These are phyloP conservation scores for Immersiella caudata DNA, from an alignment of 495 filamentous ascomycete species.

Conservation along the genomic window DNA sequence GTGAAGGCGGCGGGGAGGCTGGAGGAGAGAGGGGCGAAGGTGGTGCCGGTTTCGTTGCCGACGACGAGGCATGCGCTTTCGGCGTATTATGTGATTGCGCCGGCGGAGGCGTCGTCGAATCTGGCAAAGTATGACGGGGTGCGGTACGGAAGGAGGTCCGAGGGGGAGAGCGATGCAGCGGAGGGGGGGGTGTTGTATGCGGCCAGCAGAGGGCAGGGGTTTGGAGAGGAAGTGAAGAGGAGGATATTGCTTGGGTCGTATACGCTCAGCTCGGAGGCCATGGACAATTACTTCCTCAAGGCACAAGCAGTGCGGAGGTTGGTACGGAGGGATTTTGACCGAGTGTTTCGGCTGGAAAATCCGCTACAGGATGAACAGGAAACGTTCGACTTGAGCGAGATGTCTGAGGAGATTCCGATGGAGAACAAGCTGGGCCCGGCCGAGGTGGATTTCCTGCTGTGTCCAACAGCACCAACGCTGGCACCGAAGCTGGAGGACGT, in stretches of 20 bases:
- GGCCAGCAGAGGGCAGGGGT: slow-evolving; percentile 67
- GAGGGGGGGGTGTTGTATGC: slow-evolving; percentile 67
- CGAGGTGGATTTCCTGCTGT: slow-evolving; percentile 83
- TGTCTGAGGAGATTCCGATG: slow-evolving; percentile 43
- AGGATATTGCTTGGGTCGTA: slow-evolving; percentile 90
- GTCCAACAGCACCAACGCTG: slow-evolving; percentile 79
- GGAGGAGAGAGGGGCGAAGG: slow-evolving; percentile 62
- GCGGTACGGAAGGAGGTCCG: slow-evolving; percentile 70
- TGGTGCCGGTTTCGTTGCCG: slow-evolving; percentile 80
- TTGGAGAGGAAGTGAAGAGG: slow-evolving; percentile 82
- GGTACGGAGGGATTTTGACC: slow-evolving; percentile 82
- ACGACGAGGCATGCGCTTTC: slow-evolving; percentile 82
- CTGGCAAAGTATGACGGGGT: slow-evolving; percentile 97
- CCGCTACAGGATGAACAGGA: slow-evolving; percentile 53
- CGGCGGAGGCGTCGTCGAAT: slow-evolving; percentile 94
- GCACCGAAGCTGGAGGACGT: slow-evolving; percentile 67
- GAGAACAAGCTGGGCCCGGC: slow-evolving; percentile 49
- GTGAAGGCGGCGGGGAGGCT: slow-evolving; percentile 57
- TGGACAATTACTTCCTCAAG: slow-evolving; percentile 95
- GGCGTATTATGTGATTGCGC: slow-evolving; percentile 93
- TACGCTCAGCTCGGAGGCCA: slow-evolving; percentile 84
- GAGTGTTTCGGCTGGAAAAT: slow-evolving; percentile 69
- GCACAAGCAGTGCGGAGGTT: slow-evolving; percentile 86
- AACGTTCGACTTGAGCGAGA: slow-evolving; percentile 51
- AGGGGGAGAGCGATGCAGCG: slow-evolving; percentile 38